Percentiles rank a stretch among this genome's conserved stretches.
Evolutionary conservation across 768 basidiomycete species (phyloP).

Genomic region (Panellus pusillus): DNA sequence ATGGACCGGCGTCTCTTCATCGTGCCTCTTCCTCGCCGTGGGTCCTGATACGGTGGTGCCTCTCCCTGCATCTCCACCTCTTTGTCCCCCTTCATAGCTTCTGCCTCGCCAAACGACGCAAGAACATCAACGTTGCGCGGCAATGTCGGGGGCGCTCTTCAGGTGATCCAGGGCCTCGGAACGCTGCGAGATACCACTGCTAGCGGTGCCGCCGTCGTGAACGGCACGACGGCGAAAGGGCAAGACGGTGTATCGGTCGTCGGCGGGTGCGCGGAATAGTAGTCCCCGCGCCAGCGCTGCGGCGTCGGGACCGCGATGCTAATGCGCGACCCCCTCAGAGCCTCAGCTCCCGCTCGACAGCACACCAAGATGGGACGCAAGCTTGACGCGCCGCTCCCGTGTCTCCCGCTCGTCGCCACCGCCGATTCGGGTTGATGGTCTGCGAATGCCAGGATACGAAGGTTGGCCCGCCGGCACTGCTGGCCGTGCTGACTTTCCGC

Average conservation of each 20-base stretch:
- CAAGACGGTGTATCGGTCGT: constrained; percentile 17
- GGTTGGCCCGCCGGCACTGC: no score
- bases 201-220: constrained; percentile 6
- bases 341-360: no score
- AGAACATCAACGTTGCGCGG: constrained; percentile 62
- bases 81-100: constrained; percentile 6
- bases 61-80: constrained; percentile 20
- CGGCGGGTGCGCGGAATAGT: constrained; percentile 24
- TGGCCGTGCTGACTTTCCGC: no score
- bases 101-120: constrained; percentile 23
- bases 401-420: no score
- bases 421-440: no score
- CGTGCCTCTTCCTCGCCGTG: constrained; percentile 19
- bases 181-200: constrained; percentile 20
- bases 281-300: constrained; percentile 8
- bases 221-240: neutral
- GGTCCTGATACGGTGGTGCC: constrained; percentile 35
- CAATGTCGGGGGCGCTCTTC: constrained; percentile 39
- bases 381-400: no score
- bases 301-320: no score
- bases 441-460: no score
- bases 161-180: constrained; percentile 9
- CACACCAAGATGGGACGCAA: no score
- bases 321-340: no score
- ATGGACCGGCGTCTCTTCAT: constrained; percentile 59